These are phyloP conservation scores for Kitagawia praeruptora DNA, from an alignment of 129 eudicot genomes.

Conservation along the genomic window DNA sequence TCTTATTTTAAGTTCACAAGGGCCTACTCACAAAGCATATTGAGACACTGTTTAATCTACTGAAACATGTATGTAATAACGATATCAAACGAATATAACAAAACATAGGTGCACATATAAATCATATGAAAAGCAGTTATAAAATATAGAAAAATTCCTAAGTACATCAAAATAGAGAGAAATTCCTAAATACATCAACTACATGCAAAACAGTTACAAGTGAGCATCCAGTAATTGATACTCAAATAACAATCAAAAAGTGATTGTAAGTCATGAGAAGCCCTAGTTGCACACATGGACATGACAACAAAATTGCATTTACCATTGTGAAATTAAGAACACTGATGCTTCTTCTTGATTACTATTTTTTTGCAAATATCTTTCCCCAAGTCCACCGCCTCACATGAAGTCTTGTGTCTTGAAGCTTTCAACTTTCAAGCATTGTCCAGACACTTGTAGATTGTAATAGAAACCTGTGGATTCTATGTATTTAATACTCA, in stretches of 20 bases:
- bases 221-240: neutral
- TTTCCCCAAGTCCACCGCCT: neutral
- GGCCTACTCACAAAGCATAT: neutral
- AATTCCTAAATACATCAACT: too few relatives aligned
- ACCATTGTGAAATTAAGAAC: neutral
- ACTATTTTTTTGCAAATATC: neutral
- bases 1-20: neutral
- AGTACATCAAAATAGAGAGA: too few relatives aligned
- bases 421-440: neutral
- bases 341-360: neutral
- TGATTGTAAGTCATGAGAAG: neutral
- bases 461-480: neutral
- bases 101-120: neutral
- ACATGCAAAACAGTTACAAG: neutral
- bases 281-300: neutral
- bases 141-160: neutral
- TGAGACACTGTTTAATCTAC: neutral
- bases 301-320: neutral
- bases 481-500: neutral
- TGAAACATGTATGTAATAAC: neutral
- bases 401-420: neutral
- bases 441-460: neutral
- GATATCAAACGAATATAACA: neutral
- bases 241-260: neutral
- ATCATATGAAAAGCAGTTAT: neutral